These are phyloP conservation scores for Akanthomyces dipterigenus DNA, from an alignment of 2,329 filamentous ascomycete genomes.

Conservation along the genomic window DNA sequence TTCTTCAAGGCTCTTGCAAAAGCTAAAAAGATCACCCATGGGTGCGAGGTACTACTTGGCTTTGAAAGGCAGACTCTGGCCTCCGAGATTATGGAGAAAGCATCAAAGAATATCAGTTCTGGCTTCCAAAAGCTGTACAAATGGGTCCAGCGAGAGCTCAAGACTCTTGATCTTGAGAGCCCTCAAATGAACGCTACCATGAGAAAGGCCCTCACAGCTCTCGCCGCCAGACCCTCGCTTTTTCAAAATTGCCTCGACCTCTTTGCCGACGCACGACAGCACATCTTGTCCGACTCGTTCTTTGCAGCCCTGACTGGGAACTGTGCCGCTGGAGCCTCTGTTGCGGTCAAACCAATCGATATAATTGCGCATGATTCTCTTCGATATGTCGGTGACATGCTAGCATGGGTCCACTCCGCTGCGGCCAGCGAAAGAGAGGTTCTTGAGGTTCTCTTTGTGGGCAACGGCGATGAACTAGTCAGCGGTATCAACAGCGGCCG, in stretches of 20 bases:
- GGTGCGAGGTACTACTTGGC: constrained; percentile 83
- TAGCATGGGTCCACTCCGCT: constrained; percentile 93
- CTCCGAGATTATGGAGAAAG: constrained; percentile 85
- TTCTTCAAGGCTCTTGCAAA: constrained; percentile 76
- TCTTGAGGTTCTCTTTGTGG: constrained; percentile 83
- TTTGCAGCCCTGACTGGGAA: constrained; percentile 78
- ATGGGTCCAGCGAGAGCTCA: constrained; percentile 93
- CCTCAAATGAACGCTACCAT: constrained; percentile 85
- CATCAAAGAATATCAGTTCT: constrained; percentile 75
- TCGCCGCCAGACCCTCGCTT: constrained; percentile 81
- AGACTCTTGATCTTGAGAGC: constrained; percentile 85
- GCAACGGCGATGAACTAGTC: constrained; percentile 81
- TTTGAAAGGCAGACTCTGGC: constrained; percentile 85
- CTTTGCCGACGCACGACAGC: constrained; percentile 84
- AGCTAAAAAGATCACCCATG: constrained; percentile 79
- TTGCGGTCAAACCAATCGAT: constrained; percentile 80
- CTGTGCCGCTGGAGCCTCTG: constrained; percentile 48
- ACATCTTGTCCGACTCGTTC: constrained; percentile 82
- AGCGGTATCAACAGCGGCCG: constrained; percentile 73
- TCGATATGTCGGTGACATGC: constrained; percentile 92
- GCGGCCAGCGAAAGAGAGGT: constrained; percentile 91
- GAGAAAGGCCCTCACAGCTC: constrained; percentile 71
- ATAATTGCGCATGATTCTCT: constrained; percentile 86
- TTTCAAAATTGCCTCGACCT: constrained; percentile 92
- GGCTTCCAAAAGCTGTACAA: constrained; percentile 94